Evolutionary conservation across 2,329 filamentous ascomycete genomes (phyloP).

Genomic region (Aspergillus sp.): DNA sequence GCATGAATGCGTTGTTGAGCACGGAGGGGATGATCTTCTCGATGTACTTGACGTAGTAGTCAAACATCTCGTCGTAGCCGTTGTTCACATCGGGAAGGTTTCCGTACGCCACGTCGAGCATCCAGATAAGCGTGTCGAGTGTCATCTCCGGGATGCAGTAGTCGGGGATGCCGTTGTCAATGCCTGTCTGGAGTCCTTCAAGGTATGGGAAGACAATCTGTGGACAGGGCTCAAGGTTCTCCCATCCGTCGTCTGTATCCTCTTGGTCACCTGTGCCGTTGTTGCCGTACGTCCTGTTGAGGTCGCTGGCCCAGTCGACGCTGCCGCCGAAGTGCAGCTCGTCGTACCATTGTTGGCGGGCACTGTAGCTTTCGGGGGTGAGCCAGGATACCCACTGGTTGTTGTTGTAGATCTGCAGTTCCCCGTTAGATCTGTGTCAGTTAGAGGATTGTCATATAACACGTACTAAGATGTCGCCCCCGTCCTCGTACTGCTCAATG

Average conservation of each 20-base stretch:
- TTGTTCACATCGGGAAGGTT: constrained; percentile 12
- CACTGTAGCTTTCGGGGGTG: constrained; percentile 22
- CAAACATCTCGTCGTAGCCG: constrained; percentile 11
- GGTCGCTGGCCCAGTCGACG: constrained; percentile 40
- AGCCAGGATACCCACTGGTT: constrained; percentile 33
- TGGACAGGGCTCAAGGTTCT: background rate
- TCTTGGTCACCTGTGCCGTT: background rate
- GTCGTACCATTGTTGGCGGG: constrained; percentile 20
- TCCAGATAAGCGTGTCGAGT: background rate
- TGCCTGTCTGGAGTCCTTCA: background rate
- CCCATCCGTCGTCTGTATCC: background rate
- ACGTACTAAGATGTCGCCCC: background rate
- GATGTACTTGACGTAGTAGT: constrained; percentile 8
- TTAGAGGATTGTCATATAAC: background rate
- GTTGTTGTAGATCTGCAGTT: background rate
- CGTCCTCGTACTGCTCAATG: constrained; percentile 1
- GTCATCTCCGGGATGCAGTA: background rate
- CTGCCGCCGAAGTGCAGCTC: constrained; percentile 33
- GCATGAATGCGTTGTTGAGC: background rate
- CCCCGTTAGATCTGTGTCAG: background rate
- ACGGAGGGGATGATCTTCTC: background rate
- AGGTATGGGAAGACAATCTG: background rate
- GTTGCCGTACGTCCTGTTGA: constrained; percentile 3
- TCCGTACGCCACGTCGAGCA: background rate
- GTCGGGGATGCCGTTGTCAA: background rate